Conservation (phyloP, 805 yeast species). For the Yamadazyma laniorum region DNA sequence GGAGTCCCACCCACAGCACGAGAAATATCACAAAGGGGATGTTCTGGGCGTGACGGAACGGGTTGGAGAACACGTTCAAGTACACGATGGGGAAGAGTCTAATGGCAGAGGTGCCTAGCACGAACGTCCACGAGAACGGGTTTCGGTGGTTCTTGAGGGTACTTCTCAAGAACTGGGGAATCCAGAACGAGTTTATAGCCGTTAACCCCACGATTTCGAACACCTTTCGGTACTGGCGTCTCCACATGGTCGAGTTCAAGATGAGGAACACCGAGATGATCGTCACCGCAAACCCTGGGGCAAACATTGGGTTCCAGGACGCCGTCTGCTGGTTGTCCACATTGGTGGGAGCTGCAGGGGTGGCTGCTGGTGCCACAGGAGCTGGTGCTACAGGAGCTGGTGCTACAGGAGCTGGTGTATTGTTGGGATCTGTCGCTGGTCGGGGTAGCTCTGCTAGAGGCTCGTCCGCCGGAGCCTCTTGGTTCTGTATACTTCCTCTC, state of each 20-base stretch:
- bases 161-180: conserved; percentile 85
- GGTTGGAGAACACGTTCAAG: conserved; percentile 55
- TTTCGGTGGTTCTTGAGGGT: conserved; percentile 66
- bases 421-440: conserved; percentile 8
- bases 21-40: conserved; percentile 46
- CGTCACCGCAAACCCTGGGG: conserved; percentile 25
- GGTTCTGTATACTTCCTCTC: conserved; percentile 50
- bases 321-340: conserved; percentile 13
- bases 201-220: conserved; percentile 59
- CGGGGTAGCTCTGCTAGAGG: conserved; percentile 10
- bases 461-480: background rate
- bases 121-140: conserved; percentile 66
- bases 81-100: conserved; percentile 67
- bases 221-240: conserved; percentile 47
- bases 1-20: conserved; percentile 56
- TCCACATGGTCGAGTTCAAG: conserved; percentile 62
- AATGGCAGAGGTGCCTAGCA: conserved; percentile 63
- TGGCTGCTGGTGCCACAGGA: conserved; percentile 10
- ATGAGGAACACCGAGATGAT: conserved; percentile 49
- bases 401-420: conserved; percentile 5
- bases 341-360: conserved; percentile 11
- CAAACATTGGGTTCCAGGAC: conserved; percentile 25
- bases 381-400: no score
- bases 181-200: conserved; percentile 70
- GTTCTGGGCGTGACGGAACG: conserved; percentile 70